These are phyloP conservation scores for Peronospora farinosa DNA, from an alignment of 352 stramenopile genomes.

Conservation along the genomic window DNA sequence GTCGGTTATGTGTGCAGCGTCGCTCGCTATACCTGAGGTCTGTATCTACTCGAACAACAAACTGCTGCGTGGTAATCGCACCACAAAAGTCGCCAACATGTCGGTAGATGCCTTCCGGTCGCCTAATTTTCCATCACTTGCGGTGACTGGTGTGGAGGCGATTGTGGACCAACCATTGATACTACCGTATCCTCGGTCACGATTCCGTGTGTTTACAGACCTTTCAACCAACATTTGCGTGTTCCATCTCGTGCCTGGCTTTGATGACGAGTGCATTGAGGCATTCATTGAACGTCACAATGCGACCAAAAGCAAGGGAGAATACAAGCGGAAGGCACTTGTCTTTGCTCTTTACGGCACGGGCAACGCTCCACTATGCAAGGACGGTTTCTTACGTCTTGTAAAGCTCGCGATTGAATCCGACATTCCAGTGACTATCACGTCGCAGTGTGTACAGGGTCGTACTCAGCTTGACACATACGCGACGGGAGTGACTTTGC, in stretches of 20 bases:
- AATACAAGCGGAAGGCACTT: slow-evolving; percentile 44
- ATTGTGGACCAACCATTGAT: slow-evolving; percentile 87
- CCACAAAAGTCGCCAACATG: slow-evolving; percentile 94
- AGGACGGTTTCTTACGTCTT: slow-evolving; percentile 85
- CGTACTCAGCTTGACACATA: slow-evolving; percentile 91
- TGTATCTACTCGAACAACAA: slow-evolving; percentile 95
- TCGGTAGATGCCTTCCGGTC: slow-evolving; percentile 94
- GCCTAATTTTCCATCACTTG: slow-evolving; percentile 92
- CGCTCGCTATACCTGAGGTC: slow-evolving; percentile 80
- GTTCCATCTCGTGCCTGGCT: slow-evolving; percentile 86
- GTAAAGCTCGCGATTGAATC: slow-evolving; percentile 70
- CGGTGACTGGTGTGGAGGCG: slow-evolving; percentile 90
- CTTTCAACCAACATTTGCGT: slow-evolving; percentile 91
- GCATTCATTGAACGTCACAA: slow-evolving; percentile 70
- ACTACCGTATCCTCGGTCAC: slow-evolving; percentile 80
- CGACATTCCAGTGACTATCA: slow-evolving; percentile 88
- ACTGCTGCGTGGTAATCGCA: slow-evolving; percentile 91
- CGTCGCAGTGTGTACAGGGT: slow-evolving; percentile 92
- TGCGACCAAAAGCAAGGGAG: slow-evolving; percentile 24
- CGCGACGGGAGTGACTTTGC: slow-evolving; percentile 85
- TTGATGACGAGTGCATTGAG: slow-evolving; percentile 83
- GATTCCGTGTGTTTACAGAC: slow-evolving; percentile 86
- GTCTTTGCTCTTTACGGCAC: slow-evolving; percentile 95
- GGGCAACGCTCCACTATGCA: slow-evolving; percentile 89
- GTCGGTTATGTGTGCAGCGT: slow-evolving; percentile 82